These are phyloP conservation scores for Didymella pomorum DNA, from an alignment of 2,329 filamentous ascomycete species.

Conservation along the genomic window DNA sequence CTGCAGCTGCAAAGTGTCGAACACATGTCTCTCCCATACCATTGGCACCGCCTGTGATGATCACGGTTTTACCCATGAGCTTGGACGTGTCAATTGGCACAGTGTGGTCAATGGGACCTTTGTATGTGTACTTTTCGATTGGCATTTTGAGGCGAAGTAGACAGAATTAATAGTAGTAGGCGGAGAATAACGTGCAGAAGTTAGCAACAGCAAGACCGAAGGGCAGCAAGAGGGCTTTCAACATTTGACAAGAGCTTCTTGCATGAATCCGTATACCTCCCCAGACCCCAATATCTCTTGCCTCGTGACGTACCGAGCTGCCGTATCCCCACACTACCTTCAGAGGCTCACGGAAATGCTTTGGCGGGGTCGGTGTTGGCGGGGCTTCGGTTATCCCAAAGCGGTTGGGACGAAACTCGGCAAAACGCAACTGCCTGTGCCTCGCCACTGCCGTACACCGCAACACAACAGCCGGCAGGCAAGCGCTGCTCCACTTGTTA, in stretches of 20 bases:
- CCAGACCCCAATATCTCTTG: background rate
- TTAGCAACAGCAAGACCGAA: background rate
- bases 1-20: conserved; percentile 40
- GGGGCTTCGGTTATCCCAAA: background rate
- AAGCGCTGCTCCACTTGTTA: background rate
- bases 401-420: background rate
- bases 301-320: background rate
- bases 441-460: background rate
- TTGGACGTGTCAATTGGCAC: background rate
- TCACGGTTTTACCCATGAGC: conserved; percentile 51
- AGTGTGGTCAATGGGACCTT: background rate
- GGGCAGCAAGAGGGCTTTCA: background rate
- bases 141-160: background rate
- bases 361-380: background rate
- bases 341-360: background rate
- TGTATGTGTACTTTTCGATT: background rate
- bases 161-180: background rate
- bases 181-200: background rate
- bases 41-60: conserved; percentile 59
- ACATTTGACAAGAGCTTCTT: background rate
- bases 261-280: background rate
- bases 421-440: too few relatives aligned
- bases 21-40: conserved; percentile 49
- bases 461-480: too few relatives aligned
- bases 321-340: background rate